Evolutionary conservation across 2,329 filamentous ascomycete genomes (phyloP).

Genomic region (Geosmithia putterillii): DNA sequence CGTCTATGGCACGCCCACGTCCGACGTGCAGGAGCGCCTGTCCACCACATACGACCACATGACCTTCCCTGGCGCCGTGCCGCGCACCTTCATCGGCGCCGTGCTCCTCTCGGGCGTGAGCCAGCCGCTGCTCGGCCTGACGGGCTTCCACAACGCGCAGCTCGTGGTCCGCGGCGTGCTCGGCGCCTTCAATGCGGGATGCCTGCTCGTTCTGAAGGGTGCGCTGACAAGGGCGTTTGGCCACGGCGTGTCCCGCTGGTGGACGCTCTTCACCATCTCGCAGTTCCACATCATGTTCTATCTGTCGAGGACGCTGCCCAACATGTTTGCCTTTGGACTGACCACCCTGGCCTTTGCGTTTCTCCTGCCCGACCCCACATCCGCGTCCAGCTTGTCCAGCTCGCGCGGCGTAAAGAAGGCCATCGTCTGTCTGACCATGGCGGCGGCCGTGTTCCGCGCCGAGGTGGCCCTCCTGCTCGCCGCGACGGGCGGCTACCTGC

Average conservation of each 20-base stretch:
- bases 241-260: constrained; percentile 61
- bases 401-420: constrained; percentile 45
- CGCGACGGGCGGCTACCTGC: constrained; percentile 52
- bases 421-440: constrained; percentile 64
- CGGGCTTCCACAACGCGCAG: constrained; percentile 43
- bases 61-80: constrained; percentile 80
- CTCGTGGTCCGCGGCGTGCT: constrained; percentile 62
- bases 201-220: constrained; percentile 53
- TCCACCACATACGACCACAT: constrained; percentile 73
- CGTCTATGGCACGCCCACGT: constrained; percentile 60
- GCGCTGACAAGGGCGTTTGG: constrained; percentile 60
- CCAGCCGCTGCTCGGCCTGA: constrained; percentile 49
- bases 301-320: constrained; percentile 80
- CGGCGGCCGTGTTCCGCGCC: constrained; percentile 77
- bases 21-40: constrained; percentile 40
- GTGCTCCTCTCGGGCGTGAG: constrained; percentile 62
- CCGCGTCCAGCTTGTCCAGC: constrained; percentile 10
- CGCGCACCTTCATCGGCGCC: constrained; percentile 78
- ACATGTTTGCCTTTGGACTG: constrained; percentile 89
- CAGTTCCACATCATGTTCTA: constrained; percentile 95
- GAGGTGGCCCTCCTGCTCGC: constrained; percentile 75
- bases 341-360: constrained; percentile 53
- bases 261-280: constrained; percentile 59
- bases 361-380: constrained; percentile 22
- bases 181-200: constrained; percentile 60